phyloP scores from a whole-genome alignment of 257 asterid genomes.

The Cordia subcordata region DNA sequence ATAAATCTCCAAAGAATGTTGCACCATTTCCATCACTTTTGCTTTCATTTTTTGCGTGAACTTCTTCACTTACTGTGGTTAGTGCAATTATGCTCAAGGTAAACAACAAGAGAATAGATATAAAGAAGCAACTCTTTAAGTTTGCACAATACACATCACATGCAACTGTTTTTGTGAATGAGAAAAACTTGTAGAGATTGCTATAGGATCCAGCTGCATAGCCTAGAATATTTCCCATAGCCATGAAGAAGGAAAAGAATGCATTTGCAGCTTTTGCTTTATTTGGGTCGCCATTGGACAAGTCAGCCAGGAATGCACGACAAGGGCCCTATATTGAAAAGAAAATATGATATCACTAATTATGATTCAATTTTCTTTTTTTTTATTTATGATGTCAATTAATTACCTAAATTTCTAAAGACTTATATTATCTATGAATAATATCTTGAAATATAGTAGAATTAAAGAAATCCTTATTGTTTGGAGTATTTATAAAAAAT shows the following conservation, averaged over 20 bases:
- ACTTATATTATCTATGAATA: too few relatives aligned
- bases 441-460: too few relatives aligned
- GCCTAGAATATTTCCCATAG: constrained; percentile 2
- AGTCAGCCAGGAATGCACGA: constrained; percentile 3
- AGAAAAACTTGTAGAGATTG: not conserved
- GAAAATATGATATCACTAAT: not conserved
- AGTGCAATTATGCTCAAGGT: not conserved
- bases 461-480: too few relatives aligned
- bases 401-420: too few relatives aligned
- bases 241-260: constrained; percentile 3
- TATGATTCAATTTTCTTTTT: not conserved
- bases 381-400: too few relatives aligned
- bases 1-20: constrained; percentile 32
- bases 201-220: constrained; percentile 2
- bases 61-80: not conserved
- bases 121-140: not conserved
- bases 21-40: too few relatives aligned
- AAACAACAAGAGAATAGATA: not conserved
- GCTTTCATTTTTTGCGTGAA: not conserved
- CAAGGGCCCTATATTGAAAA: not conserved
- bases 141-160: constrained; percentile 7
- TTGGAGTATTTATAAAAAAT: too few relatives aligned
- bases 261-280: constrained; percentile 5
- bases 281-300: not conserved
- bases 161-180: constrained; percentile 1